Evolutionary conservation across 1,139 yeast species (phyloP).

Genomic region (Kodamaea arcana): DNA sequence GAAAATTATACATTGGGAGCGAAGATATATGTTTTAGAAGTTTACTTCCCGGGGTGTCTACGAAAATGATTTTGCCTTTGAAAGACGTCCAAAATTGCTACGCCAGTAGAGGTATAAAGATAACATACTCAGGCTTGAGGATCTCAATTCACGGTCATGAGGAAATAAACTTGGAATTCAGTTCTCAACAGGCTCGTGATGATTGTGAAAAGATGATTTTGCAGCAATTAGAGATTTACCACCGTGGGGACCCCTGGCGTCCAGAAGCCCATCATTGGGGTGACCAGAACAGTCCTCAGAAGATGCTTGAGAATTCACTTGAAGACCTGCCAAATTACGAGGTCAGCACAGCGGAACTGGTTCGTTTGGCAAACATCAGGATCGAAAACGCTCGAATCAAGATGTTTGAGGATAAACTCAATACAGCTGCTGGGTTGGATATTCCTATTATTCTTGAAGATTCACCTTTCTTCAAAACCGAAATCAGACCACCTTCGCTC

Average conservation of each 20-base stretch:
- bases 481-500: conserved; percentile 51
- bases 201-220: conserved; percentile 62
- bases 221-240: conserved; percentile 43
- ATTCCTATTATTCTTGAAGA: conserved; percentile 66
- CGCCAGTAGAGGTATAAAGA: conserved; percentile 51
- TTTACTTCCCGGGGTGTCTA: conserved; percentile 70
- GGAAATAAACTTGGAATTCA: conserved; percentile 72
- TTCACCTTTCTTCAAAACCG: conserved; percentile 53
- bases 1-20: conserved; percentile 71
- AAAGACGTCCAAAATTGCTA: conserved; percentile 64
- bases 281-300: conserved; percentile 15
- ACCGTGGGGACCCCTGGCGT: conserved; percentile 23
- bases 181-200: conserved; percentile 61
- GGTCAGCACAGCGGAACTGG: conserved; percentile 3
- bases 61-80: conserved; percentile 82
- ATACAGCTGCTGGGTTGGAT: conserved; percentile 55
- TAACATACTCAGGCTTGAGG: conserved; percentile 60
- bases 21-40: conserved; percentile 73
- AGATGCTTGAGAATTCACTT: neutral
- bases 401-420: conserved; percentile 60
- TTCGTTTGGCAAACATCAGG: conserved; percentile 16
- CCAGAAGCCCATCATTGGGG: conserved; percentile 32
- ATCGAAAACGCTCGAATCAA: conserved; percentile 51
- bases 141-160: conserved; percentile 70
- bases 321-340: neutral